These are phyloP conservation scores for Beta vulgaris DNA, from an alignment of 148 eudicot species.

Conservation along the genomic window DNA sequence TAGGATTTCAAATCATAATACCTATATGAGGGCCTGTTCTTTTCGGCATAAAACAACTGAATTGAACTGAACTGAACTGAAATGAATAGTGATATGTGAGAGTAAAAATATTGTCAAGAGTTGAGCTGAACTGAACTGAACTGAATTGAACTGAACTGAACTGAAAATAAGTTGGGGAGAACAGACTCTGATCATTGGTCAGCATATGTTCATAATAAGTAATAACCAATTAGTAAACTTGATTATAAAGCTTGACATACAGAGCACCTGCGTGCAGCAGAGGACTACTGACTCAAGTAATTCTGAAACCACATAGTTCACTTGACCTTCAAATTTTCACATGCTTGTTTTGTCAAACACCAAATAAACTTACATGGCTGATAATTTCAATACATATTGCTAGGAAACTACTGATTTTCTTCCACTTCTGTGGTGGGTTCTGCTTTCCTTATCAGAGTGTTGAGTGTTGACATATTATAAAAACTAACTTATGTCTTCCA, in stretches of 20 bases:
- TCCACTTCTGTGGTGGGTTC: slow-evolving; percentile 33
- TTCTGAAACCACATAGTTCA: background rate
- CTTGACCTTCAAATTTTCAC: background rate
- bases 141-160: no score
- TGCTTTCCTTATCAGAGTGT: slow-evolving; percentile 7
- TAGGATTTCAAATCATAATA: no score
- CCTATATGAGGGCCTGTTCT: no score
- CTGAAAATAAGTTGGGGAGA: no score
- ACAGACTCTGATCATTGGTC: no score
- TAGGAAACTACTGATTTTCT: slow-evolving; percentile 17
- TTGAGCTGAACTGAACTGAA: no score
- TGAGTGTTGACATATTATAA: slow-evolving; percentile 23
- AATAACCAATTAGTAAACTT: background rate
- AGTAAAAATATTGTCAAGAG: no score
- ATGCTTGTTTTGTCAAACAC: background rate
- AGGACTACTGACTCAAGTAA: background rate
- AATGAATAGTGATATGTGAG: no score
- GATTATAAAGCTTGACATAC: background rate
- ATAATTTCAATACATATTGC: slow-evolving; percentile 4
- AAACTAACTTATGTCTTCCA: slow-evolving; percentile 25
- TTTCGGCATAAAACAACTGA: no score
- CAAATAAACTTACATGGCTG: background rate
- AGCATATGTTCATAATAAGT: background rate
- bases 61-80: no score
- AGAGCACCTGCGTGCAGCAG: background rate